Evolutionary conservation across 2,329 filamentous ascomycete genomes (phyloP).

Genomic region (Fusarium keratoplasticum): DNA sequence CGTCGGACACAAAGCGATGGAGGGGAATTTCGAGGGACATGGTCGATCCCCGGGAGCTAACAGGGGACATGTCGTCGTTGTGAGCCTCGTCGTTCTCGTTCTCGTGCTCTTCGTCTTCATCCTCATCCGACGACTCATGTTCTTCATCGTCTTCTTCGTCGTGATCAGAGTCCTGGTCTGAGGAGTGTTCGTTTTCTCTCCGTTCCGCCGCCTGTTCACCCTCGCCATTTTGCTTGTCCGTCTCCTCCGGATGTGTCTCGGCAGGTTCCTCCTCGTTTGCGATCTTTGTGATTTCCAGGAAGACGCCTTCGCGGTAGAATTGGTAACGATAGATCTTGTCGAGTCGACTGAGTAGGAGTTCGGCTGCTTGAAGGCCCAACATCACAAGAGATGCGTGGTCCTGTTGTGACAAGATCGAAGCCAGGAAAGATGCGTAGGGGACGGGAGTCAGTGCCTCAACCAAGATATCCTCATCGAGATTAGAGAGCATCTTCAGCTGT

Average conservation of each 20-base stretch:
- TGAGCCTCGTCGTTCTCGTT: slow-evolving; percentile 63
- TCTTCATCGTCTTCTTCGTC: slow-evolving; percentile 49
- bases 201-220: slow-evolving; percentile 46
- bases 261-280: slow-evolving; percentile 62
- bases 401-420: slow-evolving; percentile 94
- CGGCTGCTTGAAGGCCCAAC: slow-evolving; percentile 87
- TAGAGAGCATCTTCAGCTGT: slow-evolving; percentile 98
- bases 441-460: slow-evolving; percentile 88
- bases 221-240: slow-evolving; percentile 32
- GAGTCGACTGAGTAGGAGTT: slow-evolving; percentile 85
- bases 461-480: slow-evolving; percentile 86
- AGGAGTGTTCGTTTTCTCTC: slow-evolving; percentile 44
- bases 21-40: slow-evolving; percentile 71
- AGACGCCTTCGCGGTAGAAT: slow-evolving; percentile 96
- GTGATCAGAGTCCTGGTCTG: slow-evolving; percentile 45
- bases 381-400: slow-evolving; percentile 91
- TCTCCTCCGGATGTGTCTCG: slow-evolving; percentile 29
- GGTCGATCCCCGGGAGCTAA: slow-evolving; percentile 74
- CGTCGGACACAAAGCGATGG: slow-evolving; percentile 59
- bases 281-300: slow-evolving; percentile 88
- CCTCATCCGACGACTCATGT: slow-evolving; percentile 52
- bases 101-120: slow-evolving; percentile 65
- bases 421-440: slow-evolving; percentile 94
- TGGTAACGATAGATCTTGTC: slow-evolving; percentile 94
- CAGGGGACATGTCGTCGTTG: slow-evolving; percentile 72